phyloP scores from a whole-genome alignment of 306 rosid species.

The Dalbergia cochinchinensis region DNA sequence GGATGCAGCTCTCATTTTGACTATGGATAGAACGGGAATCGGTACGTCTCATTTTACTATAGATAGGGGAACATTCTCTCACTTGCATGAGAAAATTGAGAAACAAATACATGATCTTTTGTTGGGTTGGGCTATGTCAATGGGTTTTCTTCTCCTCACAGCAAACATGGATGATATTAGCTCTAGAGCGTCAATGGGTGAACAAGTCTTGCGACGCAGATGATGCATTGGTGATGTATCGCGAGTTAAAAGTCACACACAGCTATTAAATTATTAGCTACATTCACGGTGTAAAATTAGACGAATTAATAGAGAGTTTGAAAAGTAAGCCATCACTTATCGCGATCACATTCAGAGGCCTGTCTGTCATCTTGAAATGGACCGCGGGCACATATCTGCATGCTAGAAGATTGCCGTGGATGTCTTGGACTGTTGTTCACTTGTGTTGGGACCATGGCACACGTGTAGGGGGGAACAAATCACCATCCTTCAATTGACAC shows the following conservation, averaged over 20 bases:
- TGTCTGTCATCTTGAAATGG: slow-evolving; percentile 41
- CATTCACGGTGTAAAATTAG: not conserved
- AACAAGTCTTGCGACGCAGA: not conserved
- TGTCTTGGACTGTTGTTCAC: slow-evolving; percentile 9
- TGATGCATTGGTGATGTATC: no score
- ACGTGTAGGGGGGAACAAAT: slow-evolving; percentile 22
- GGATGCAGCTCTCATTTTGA: no score
- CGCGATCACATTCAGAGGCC: not conserved
- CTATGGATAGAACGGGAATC: no score
- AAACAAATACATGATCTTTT: not conserved
- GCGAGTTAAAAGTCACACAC: not conserved
- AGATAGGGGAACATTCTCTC: no score
- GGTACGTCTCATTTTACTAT: no score
- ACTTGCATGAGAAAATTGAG: not conserved
- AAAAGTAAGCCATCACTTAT: slow-evolving; percentile 29
- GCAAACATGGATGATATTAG: not conserved
- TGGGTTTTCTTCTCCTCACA: not conserved
- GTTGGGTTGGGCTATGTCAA: not conserved
- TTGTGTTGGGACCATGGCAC: slow-evolving; percentile 24
- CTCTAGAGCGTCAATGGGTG: not conserved
- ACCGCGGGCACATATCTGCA: slow-evolving; percentile 1
- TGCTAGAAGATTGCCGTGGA: slow-evolving; percentile 8
- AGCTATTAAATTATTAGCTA: slow-evolving; percentile 12
- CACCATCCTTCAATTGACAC: slow-evolving; percentile 31
- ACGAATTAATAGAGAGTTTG: not conserved